Evolutionary conservation across 768 basidiomycete genomes (phyloP), one percentile per base, ranked within the genome.

Genomic region (Galerina sulciceps): DNA sequence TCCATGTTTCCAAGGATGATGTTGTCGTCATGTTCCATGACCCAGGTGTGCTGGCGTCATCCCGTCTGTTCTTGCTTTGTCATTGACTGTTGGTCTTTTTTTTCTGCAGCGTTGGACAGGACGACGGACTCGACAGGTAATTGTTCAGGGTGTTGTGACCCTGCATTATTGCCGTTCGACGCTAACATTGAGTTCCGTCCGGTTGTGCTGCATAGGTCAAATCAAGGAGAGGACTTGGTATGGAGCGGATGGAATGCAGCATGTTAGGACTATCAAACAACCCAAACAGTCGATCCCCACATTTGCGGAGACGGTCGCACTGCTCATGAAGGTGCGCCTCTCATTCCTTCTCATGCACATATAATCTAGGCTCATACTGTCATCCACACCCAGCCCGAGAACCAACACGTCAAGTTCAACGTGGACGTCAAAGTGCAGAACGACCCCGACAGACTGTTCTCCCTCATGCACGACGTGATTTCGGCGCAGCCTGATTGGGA

Each of bases 11-110:
- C 36, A 76, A 78, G 63, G 96, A 99, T 73, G 82, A 86, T 68
- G 85, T 92, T 40, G 89, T 99, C 35, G 75, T 98, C 47, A 93
- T 98, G 92, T 98, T 96, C 77, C 96, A 99, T 74, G 96, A 98
- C 73, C 91, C 94, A 14, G 84, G 88, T 90, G 65, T 65, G 66
- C 59, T 56, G 35, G 37, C 60, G 65, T 53, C 64, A 46, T 61
- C 40, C 47, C 64, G 52, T 66, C 68, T 22, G 59, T 20, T 20
- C 10, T 34, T 23, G 20, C 53, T 41, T 44, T 47, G 48, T 37
- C 34, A 6, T 20, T 40, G 26, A n/a, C 65, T 69, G 63, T 61
- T 53, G 45, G 56, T 57, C 62, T 53, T 36, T 40, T 37, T 43
- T 63, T 50, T 51, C 57, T 59, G 38, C 69, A 85, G 89, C 82